phyloP scores from a whole-genome alignment of 805 yeast genomes.

The Schwanniomyces polymorphus region DNA sequence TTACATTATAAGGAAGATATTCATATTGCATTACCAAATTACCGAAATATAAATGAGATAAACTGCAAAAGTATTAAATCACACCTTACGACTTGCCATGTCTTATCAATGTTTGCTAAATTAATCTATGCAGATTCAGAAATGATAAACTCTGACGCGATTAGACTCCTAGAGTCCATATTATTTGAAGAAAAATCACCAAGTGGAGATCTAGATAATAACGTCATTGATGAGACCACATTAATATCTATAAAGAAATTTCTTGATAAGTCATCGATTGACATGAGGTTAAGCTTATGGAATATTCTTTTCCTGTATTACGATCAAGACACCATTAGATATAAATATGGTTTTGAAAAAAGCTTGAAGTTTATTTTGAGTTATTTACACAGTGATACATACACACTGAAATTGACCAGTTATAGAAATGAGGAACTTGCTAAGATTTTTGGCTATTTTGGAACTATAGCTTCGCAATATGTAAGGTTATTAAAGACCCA shows the following conservation, averaged over 20 bases:
- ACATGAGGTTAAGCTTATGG: constrained; percentile 75
- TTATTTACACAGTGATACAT: constrained; percentile 25
- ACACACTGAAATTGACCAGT: constrained; percentile 16
- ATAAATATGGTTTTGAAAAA: constrained; percentile 51
- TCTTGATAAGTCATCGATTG: constrained; percentile 61
- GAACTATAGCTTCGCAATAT: constrained; percentile 46
- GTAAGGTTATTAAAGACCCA: constrained; percentile 20
- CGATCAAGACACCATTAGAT: constrained; percentile 25
- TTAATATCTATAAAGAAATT: constrained; percentile 57
- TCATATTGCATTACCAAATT: constrained; percentile 55
- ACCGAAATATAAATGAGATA: constrained; percentile 56
- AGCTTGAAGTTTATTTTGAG: constrained; percentile 46
- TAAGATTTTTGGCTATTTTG: constrained; percentile 53
- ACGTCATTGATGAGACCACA: constrained; percentile 17
- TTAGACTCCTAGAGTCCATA: constrained; percentile 45
- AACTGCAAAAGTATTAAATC: constrained; percentile 49
- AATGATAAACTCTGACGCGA: constrained; percentile 31
- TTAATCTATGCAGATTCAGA: constrained; percentile 39
- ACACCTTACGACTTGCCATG: constrained; percentile 70
- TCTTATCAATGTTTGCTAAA: constrained; percentile 63
- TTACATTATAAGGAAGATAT: constrained; percentile 8
- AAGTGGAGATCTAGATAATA: constrained; percentile 6
- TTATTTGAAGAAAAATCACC: constrained; percentile 28
- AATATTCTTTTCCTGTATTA: constrained; percentile 63
- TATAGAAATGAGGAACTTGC: constrained; percentile 45